These are phyloP conservation scores for Hanseniaspora lindneri DNA, from an alignment of 805 yeast species.

Conservation along the genomic window DNA sequence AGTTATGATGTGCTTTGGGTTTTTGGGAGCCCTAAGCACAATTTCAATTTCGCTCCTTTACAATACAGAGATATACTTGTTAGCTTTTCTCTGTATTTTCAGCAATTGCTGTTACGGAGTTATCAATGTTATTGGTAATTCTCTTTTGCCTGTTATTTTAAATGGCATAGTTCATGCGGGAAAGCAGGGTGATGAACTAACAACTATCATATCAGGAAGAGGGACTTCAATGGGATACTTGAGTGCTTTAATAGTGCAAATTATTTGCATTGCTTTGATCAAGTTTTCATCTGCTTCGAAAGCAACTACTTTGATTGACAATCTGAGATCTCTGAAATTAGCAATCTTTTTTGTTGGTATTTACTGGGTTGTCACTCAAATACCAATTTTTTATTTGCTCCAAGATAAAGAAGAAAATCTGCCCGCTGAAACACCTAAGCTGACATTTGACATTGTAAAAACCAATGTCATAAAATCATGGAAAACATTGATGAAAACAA, in stretches of 20 bases:
- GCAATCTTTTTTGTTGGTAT: slow-evolving; percentile 55
- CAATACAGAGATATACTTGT: slow-evolving; percentile 25
- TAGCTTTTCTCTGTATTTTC: slow-evolving; percentile 42
- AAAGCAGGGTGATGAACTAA: slow-evolving; percentile 29
- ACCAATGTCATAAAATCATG: slow-evolving; percentile 49
- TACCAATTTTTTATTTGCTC: slow-evolving; percentile 44
- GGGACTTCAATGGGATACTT: slow-evolving; percentile 64
- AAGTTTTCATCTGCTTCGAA: slow-evolving; percentile 16
- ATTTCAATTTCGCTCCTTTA: slow-evolving; percentile 32
- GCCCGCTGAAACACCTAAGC: background rate
- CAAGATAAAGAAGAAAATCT: slow-evolving; percentile 18
- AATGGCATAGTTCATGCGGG: slow-evolving; percentile 26
- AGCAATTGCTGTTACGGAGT: slow-evolving; percentile 67
- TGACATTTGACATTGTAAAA: slow-evolving; percentile 10
- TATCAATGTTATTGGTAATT: slow-evolving; percentile 68
- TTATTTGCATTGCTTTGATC: slow-evolving; percentile 43
- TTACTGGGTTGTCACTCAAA: slow-evolving; percentile 68
- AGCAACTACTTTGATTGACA: slow-evolving; percentile 19
- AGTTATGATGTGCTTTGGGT: slow-evolving; percentile 45
- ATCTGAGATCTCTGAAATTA: slow-evolving; percentile 32
- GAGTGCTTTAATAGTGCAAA: slow-evolving; percentile 57
- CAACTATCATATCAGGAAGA: slow-evolving; percentile 47
- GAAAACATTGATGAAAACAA: slow-evolving; percentile 42
- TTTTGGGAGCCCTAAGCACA: slow-evolving; percentile 47
- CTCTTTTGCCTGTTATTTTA: slow-evolving; percentile 53